Percentiles rank a stretch among this genome's conserved stretches.
Conservation (phyloP, 495 filamentous ascomycete genomes). For the Penicillium argentinense region DNA sequence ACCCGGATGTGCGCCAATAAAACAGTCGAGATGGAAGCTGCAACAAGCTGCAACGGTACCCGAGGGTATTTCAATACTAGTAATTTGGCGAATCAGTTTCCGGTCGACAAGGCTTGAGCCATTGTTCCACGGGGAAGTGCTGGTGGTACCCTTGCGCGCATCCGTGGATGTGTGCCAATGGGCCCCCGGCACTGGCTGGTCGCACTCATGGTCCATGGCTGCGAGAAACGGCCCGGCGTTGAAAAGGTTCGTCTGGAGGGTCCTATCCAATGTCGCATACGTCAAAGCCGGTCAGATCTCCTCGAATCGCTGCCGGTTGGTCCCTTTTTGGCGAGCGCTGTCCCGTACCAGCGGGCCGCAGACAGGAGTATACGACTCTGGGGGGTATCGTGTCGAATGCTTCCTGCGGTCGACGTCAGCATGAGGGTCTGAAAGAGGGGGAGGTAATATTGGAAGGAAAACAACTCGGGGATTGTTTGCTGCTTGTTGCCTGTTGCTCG, state of each 20-base stretch:
- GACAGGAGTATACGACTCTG: too few relatives aligned
- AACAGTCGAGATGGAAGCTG: too few relatives aligned
- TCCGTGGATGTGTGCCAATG: not conserved
- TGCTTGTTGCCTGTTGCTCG: not conserved
- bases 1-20: too few relatives aligned
- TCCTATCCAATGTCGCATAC: constrained; percentile 21
- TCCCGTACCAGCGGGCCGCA: too few relatives aligned
- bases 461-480: not conserved
- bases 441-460: too few relatives aligned
- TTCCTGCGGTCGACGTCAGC: constrained; percentile 38
- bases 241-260: constrained; percentile 43
- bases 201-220: constrained; percentile 2
- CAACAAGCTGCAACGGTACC: constrained; percentile 1
- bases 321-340: constrained; percentile 9
- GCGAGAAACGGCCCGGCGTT: constrained; percentile 4
- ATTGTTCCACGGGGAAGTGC: constrained; percentile 8
- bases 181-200: constrained; percentile 4
- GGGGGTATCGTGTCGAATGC: too few relatives aligned
- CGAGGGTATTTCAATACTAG: too few relatives aligned
- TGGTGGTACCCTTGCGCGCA: constrained; percentile 9
- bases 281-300: constrained; percentile 21
- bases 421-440: constrained; percentile 24
- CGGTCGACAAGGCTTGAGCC: not conserved
- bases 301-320: constrained; percentile 12
- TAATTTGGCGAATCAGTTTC: not conserved